Conservation (phyloP, 2,329 filamentous ascomycete genomes). For the Fusarium tupiense region DNA sequence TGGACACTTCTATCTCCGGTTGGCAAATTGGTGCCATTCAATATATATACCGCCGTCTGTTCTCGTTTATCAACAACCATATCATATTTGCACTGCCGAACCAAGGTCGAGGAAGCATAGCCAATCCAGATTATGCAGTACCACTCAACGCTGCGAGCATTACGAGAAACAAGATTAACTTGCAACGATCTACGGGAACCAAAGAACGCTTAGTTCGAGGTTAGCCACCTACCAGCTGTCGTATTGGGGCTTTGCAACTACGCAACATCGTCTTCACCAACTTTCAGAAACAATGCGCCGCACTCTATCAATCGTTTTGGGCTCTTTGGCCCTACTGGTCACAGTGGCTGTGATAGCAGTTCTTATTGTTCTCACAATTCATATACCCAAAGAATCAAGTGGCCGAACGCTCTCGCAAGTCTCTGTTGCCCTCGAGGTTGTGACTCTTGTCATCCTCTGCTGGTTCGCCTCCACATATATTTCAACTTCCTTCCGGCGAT, state of each 20-base stretch:
- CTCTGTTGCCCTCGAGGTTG: conserved; percentile 44
- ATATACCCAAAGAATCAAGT: conserved; percentile 34
- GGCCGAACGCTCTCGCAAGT: conserved; percentile 40
- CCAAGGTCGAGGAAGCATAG: conserved; percentile 14
- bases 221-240: conserved; percentile 23
- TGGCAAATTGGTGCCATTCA: not conserved
- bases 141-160: conserved; percentile 4
- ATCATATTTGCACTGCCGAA: conserved; percentile 1
- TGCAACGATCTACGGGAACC: not conserved
- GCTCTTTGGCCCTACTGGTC: conserved; percentile 35
- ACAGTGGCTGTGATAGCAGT: conserved; percentile 35
- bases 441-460: conserved; percentile 39
- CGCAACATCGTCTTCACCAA: conserved; percentile 4
- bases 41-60: not conserved
- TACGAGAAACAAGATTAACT: not conserved
- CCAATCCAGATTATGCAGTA: conserved; percentile 22
- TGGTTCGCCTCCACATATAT: conserved; percentile 49
- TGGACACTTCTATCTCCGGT: not conserved
- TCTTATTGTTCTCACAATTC: conserved; percentile 33
- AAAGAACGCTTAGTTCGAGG: conserved; percentile 23
- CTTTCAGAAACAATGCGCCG: conserved; percentile 31
- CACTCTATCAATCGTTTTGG: conserved; percentile 29
- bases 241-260: conserved; percentile 12
- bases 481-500: conserved; percentile 32
- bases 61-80: not conserved